Base-by-base conservation (phyloP, 1,139 yeast genomes). In the Diutina catenulata region DNA sequence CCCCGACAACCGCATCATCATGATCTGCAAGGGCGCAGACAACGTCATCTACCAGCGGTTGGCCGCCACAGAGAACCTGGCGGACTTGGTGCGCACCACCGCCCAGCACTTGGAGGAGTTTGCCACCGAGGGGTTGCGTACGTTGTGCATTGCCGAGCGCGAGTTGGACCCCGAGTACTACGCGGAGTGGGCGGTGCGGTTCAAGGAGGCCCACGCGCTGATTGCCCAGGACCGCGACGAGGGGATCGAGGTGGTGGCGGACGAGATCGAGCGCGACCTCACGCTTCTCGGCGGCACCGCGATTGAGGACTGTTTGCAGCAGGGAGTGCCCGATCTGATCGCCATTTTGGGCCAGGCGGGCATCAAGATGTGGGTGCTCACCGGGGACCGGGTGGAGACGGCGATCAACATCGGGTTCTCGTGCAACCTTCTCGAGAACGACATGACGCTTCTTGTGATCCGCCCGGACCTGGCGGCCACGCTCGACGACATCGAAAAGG, bases 111-210 rank as follows among this genome's bases (percentile, higher is more conserved):
- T 91, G 44, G 97, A 87, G 53, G 84, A 82, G 49, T 91, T 74
- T 59, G 97, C 98, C n/a, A 83, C 83, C 38, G 98, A 91, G 60
- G 98, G 98, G 49, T 69, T 91, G 49, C 77, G 98, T 63, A 91
- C 98, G 1, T 68, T 91, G 44, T 91, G 97, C 64, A 74, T 91
- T 51, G 95, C 97, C 2, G 82, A 83, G 51, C 74, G 79, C 48
- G 91, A 80, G 48, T 52, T 91, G 28, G 61, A 80, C 4, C 70
- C 78, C 56, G 49, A 61, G 3, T 74, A 70, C 49, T 88, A 80
- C 54, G 52, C 62, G 20, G 68, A 65, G 29, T 91, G 97, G 97
- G 66, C 70, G 40, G 57, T 49, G 15, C 70, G 75, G 28, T 88
- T 81, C 50, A 81, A 78, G 40, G 71, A 68, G 31, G 97, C 96